These are phyloP conservation scores for Kingdonia uniflora DNA, from an alignment of 164 flowering plant genomes.

Conservation along the genomic window DNA sequence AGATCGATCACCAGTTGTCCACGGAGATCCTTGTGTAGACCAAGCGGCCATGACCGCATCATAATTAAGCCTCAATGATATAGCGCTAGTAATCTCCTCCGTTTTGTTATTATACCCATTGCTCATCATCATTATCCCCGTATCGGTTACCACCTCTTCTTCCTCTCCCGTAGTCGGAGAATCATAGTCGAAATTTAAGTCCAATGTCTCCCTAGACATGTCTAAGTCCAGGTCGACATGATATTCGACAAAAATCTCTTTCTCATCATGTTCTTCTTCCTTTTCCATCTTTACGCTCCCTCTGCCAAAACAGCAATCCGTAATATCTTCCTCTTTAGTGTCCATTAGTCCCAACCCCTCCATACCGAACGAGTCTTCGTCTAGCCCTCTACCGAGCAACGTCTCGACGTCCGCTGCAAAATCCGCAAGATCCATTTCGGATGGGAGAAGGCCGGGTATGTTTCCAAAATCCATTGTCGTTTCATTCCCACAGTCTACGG, in stretches of 20 bases:
- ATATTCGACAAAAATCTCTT: constrained; percentile 6
- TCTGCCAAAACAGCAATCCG: constrained; percentile 8
- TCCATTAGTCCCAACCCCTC: constrained; percentile 58
- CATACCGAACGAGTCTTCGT: constrained; percentile 50
- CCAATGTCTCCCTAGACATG: constrained; percentile 34
- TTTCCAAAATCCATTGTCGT: constrained; percentile 9
- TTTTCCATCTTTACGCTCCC: constrained; percentile 41
- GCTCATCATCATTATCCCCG: not conserved
- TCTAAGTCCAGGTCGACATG: constrained; percentile 24
- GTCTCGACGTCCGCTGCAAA: constrained; percentile 88
- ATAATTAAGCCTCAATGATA: constrained; percentile 45
- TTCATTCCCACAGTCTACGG: constrained; percentile 8
- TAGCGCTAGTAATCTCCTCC: constrained; percentile 18
- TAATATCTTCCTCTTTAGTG: constrained; percentile 18
- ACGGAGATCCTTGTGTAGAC: constrained; percentile 65
- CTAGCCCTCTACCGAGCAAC: constrained; percentile 58
- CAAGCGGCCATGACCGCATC: constrained; percentile 64
- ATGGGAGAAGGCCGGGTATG: constrained; percentile 37
- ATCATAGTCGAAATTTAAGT: constrained; percentile 46
- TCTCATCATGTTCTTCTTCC: constrained; percentile 23
- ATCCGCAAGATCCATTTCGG: constrained; percentile 70
- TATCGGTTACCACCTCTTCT: constrained; percentile 19
- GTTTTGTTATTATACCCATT: not conserved
- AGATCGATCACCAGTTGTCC: constrained; percentile 64
- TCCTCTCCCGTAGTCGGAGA: constrained; percentile 30